Conservation (phyloP, 306 rosid species). For the Medicago lupulina region DNA sequence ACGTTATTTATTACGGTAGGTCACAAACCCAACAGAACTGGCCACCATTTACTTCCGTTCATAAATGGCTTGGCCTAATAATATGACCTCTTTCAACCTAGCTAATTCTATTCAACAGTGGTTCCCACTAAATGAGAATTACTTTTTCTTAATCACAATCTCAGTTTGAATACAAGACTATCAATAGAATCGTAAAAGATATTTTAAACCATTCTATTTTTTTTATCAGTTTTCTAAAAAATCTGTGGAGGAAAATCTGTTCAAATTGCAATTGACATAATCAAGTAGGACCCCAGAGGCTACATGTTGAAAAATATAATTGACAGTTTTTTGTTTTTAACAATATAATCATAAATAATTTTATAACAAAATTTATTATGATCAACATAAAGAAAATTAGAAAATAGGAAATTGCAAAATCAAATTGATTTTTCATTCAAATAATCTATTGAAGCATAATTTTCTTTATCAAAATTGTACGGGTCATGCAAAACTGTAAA, state of each 20-base stretch:
- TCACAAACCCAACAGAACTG: slow-evolving; percentile 72
- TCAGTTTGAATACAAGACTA: slow-evolving; percentile 15
- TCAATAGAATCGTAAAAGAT: slow-evolving; percentile 20
- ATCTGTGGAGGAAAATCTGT: slow-evolving; percentile 46
- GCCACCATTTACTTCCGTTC: slow-evolving; percentile 76
- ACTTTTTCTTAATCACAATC: slow-evolving; percentile 2
- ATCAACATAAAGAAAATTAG: too few species aligned
- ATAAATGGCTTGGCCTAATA: slow-evolving; percentile 71
- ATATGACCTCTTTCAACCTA: slow-evolving; percentile 54
- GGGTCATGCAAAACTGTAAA: too few species aligned
- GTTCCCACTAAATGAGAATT: slow-evolving; percentile 54
- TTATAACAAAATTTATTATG: too few species aligned
- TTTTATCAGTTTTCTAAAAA: slow-evolving; percentile 11
- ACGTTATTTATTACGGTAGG: slow-evolving; percentile 85
- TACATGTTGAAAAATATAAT: neutral
- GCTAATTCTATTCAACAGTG: slow-evolving; percentile 62
- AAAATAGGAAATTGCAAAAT: too few species aligned
- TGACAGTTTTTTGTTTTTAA: neutral
- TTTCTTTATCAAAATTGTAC: too few species aligned
- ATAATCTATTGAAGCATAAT: too few species aligned
- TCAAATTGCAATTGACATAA: slow-evolving; percentile 60
- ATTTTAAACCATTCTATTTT: neutral
- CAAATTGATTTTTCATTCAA: too few species aligned
- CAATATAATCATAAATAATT: too few species aligned
- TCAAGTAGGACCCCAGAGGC: slow-evolving; percentile 69